Evolutionary conservation across 1,284 basidiomycete genomes (phyloP).

Genomic region (Moesziomyces aphidis): DNA sequence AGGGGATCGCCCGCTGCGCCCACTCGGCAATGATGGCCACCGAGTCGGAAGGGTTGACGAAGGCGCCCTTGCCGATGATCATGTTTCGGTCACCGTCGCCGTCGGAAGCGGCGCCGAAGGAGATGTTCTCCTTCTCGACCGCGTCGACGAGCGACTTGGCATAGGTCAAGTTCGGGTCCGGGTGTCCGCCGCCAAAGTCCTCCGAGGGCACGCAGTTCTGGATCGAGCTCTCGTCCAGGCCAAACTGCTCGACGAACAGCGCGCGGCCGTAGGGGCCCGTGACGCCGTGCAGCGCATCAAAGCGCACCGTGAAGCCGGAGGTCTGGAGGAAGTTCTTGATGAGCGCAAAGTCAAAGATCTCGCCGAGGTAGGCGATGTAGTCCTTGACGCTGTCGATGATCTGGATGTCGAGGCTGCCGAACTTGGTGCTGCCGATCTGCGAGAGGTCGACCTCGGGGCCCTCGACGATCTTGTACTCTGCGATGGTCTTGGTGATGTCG

Average conservation of each 20-base stretch:
- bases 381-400: conserved; percentile 95
- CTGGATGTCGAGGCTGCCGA: conserved; percentile 77
- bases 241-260: conserved; percentile 86
- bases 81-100: conserved; percentile 99
- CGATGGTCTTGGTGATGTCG: conserved; percentile 87
- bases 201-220: conserved; percentile 92
- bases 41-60: conserved; percentile 96
- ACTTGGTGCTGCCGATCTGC: conserved; percentile 81
- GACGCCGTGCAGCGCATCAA: conserved; percentile 96
- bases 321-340: conserved; percentile 89
- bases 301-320: conserved; percentile 81
- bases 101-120: conserved; percentile 95
- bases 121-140: conserved; percentile 86
- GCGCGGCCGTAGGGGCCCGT: conserved; percentile 95
- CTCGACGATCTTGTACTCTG: conserved; percentile 86
- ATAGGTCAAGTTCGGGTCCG: conserved; percentile 98
- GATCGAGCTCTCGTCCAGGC: conserved; percentile 81
- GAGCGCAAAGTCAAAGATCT: conserved; percentile 93
- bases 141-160: conserved; percentile 92
- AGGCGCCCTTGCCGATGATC: conserved; percentile 98
- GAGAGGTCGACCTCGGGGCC: conserved; percentile 84
- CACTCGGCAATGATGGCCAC: conserved; percentile 99
- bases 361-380: conserved; percentile 84
- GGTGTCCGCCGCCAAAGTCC: conserved; percentile 96
- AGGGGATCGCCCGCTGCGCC: conserved; percentile 90